phyloP scores from a whole-genome alignment of 768 basidiomycete genomes.

The Gyrodon lividus region DNA sequence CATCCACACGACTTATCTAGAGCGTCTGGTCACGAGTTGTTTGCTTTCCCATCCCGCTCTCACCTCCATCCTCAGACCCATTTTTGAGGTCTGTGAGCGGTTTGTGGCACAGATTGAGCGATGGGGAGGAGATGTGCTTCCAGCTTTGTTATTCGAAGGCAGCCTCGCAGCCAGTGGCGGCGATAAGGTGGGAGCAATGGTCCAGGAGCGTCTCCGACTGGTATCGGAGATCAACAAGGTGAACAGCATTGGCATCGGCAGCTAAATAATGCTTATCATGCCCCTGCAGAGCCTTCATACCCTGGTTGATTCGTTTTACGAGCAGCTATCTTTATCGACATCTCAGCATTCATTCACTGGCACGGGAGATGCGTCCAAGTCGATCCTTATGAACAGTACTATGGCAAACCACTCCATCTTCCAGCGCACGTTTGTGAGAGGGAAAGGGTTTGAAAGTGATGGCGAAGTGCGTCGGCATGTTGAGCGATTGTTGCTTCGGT shows the following conservation, averaged over 20 bases:
- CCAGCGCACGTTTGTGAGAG: conserved; percentile 52
- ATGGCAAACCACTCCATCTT: conserved; percentile 47
- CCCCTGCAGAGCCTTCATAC: conserved; percentile 59
- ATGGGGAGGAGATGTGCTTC: conserved; percentile 90
- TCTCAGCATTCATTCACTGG: conserved; percentile 69
- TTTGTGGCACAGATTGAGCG: conserved; percentile 88
- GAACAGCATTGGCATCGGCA: background rate
- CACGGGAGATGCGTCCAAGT: conserved; percentile 70
- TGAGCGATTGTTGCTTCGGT: conserved; percentile 74
- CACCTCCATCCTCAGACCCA: conserved; percentile 61
- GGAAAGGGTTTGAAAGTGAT: conserved; percentile 54
- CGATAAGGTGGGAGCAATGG: conserved; percentile 67
- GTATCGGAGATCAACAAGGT: conserved; percentile 83
- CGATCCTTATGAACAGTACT: conserved; percentile 56
- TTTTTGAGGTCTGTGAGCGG: conserved; percentile 81
- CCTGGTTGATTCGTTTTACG: conserved; percentile 75
- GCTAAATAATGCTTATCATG: background rate
- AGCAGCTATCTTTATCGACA: conserved; percentile 72
- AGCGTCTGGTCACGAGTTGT: conserved; percentile 76
- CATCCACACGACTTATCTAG: conserved; percentile 80
- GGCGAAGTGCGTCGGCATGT: conserved; percentile 76
- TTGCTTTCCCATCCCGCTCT: conserved; percentile 67
- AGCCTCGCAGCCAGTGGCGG: conserved; percentile 55
- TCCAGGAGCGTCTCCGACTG: conserved; percentile 62
- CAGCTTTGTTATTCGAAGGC: conserved; percentile 79